A percentile compares a stretch with the other conserved stretches of the same genome.
These are phyloP conservation scores for Chlamydomonas urium DNA, from an alignment of 139 green algal genomes.

Conservation along the genomic window DNA sequence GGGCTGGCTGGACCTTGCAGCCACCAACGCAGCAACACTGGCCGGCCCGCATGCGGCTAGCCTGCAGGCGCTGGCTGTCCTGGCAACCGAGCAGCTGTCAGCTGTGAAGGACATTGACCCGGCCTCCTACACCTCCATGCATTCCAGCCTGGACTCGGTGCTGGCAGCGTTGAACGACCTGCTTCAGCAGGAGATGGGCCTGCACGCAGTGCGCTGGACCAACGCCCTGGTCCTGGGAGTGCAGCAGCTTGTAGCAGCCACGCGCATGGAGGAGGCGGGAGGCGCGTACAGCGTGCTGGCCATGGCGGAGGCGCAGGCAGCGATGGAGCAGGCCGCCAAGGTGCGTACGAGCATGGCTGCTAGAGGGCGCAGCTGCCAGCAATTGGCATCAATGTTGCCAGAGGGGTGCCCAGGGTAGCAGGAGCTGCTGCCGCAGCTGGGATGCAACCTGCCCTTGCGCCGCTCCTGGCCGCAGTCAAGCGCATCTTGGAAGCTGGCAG, in stretches of 20 bases:
- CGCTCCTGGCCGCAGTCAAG: too few species aligned
- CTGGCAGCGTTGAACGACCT: conserved; percentile 6
- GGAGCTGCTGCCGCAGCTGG: too few species aligned
- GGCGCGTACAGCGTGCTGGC: not conserved
- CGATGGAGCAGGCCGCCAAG: conserved; percentile 25
- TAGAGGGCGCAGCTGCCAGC: too few species aligned
- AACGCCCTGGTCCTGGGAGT: conserved; percentile 44
- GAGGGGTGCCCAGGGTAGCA: too few species aligned
- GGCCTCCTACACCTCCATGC: conserved; percentile 24
- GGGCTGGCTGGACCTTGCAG: not conserved
- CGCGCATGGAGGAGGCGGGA: conserved; percentile 18
- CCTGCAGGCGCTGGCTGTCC: conserved; percentile 17
- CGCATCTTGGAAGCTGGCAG: too few species aligned
- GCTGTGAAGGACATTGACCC: conserved; percentile 30
- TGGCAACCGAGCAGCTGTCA: conserved; percentile 18
- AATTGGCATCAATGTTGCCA: too few species aligned
- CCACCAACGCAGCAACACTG: conserved; percentile 10
- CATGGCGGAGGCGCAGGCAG: conserved; percentile 38
- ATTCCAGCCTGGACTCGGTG: conserved; percentile 14
- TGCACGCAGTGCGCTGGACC: conserved; percentile 17
- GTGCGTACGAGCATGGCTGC: conserved; percentile 10
- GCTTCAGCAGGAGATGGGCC: conserved; percentile 12
- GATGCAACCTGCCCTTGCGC: too few species aligned
- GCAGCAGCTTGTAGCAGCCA: conserved; percentile 38
- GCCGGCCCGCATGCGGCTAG: not conserved